A percentile compares a stretch with the other conserved stretches of the same genome.
These are phyloP conservation scores for Centella asiatica DNA, from an alignment of 129 eudicot genomes.

Conservation along the genomic window DNA sequence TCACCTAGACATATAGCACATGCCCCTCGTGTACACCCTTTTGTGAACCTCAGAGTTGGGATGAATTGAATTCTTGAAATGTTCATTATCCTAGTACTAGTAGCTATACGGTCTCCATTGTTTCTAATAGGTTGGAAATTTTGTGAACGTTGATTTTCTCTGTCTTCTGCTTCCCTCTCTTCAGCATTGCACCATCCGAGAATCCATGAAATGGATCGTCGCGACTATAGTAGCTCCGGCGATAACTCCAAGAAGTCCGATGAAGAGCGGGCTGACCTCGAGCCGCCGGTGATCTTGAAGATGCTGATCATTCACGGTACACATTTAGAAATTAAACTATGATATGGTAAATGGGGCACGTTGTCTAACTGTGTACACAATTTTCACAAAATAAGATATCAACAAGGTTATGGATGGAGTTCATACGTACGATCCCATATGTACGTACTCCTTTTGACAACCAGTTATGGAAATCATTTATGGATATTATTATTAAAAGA, in stretches of 20 bases:
- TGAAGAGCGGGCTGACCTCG: conserved; percentile 32
- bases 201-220: conserved; percentile 37
- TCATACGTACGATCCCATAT: too few relatives aligned
- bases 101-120: background rate
- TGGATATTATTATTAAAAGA: too few relatives aligned
- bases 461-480: too few relatives aligned
- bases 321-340: too few relatives aligned
- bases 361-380: too few relatives aligned
- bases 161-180: conserved; percentile 2
- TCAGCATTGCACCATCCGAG: conserved; percentile 25
- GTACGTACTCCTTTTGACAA: too few relatives aligned
- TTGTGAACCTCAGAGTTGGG: conserved; percentile 26
- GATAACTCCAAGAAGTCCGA: conserved; percentile 57
- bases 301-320: conserved; percentile 14
- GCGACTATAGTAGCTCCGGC: conserved; percentile 44
- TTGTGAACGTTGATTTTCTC: background rate
- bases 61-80: conserved; percentile 14
- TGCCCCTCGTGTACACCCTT: conserved; percentile 31
- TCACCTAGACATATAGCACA: conserved; percentile 55
- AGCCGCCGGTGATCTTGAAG: conserved; percentile 6
- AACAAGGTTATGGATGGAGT: too few relatives aligned
- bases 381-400: too few relatives aligned
- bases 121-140: background rate
- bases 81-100: conserved; percentile 14
- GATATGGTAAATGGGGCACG: too few relatives aligned